Conservation (phyloP, 2,329 filamentous ascomycete species). For the Fusarium nelsonii region DNA sequence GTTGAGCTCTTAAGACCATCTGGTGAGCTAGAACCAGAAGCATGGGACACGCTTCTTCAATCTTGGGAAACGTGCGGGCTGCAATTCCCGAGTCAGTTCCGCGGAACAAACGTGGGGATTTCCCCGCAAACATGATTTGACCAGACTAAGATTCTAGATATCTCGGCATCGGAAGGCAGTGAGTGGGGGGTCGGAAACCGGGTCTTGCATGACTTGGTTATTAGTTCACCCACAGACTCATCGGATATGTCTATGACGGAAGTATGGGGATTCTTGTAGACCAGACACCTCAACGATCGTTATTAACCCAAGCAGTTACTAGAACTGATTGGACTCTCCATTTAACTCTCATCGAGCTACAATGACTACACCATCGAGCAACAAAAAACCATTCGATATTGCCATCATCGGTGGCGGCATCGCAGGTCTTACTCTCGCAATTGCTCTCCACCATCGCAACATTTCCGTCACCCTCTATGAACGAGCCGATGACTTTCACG, state of each 20-base stretch:
- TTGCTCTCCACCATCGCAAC: conserved; percentile 59
- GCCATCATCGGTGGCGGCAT: conserved; percentile 66
- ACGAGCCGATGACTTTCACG: conserved; percentile 56
- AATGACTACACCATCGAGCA: conserved; percentile 11
- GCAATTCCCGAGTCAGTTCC: conserved; percentile 8
- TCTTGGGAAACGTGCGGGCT: not conserved
- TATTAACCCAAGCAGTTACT: not conserved
- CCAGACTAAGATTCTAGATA: not conserved
- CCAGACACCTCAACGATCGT: not conserved
- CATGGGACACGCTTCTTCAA: not conserved
- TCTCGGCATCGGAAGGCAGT: conserved; percentile 4
- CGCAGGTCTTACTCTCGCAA: conserved; percentile 62
- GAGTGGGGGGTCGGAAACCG: conserved; percentile 23
- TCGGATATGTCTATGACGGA: conserved; percentile 22
- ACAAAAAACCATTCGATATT: conserved; percentile 46
- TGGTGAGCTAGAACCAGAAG: not conserved
- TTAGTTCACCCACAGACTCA: not conserved
- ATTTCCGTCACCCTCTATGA: conserved; percentile 62
- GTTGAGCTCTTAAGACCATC: no score
- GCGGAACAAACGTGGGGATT: conserved; percentile 3
- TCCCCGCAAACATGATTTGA: conserved; percentile 21
- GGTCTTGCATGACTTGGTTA: not conserved
- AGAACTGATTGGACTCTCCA: no score
- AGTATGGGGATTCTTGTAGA: not conserved
- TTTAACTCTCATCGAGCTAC: not conserved